Evolutionary conservation across 352 stramenopile species (phyloP), one percentile per base, ranked within the genome.

Genomic region (Globisporangium canariense): DNA sequence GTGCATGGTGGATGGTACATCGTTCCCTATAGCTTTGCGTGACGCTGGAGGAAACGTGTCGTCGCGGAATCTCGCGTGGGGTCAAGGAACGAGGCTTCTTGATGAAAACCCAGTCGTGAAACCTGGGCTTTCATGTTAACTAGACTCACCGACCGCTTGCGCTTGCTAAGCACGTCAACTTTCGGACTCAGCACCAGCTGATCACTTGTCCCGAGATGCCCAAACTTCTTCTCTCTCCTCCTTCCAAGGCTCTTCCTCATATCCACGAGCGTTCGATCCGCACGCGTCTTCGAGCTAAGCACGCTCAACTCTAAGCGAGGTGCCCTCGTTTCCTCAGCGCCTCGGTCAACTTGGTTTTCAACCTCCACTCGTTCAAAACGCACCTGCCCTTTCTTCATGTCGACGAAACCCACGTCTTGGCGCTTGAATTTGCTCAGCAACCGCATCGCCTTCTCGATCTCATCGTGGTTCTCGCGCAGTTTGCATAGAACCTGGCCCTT

Each of bases 351-450:
- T 25, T 41, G 28, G 36, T n/a, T 25, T 6, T 13, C 22, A 25
- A 10, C 38, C 10, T 11, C 20, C 10, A 11, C 32, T 25, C 16
- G 1, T 20, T 56, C 1, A 9, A 64, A 58, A 0, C 58, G 58
- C 25, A 46, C 32, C 8, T n/a, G 11, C 6, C 10, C 30, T 47
- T 64, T 64, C 8, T 45, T 30, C 46, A 64, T 64, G 3, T 50
- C 30, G 11, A 64, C 46, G 43, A 16, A 45, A 6, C 58, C 58
- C 18, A 50, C 30, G 36, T 64, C 32, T 13, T 16, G 9, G 32
- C 58, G 58, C 45, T 64, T 64, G 58, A 58, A 64, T 11, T 64
- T 64, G 58, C 58, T 64, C 30, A 64, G 36, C n/a, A 64, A 28
- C 4, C 36, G 30, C 58, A 64, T 46, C 46, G 58, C 46, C 11